These are phyloP conservation scores for Westerdykella ornata DNA, from an alignment of 2,329 filamentous ascomycete species.

Conservation along the genomic window DNA sequence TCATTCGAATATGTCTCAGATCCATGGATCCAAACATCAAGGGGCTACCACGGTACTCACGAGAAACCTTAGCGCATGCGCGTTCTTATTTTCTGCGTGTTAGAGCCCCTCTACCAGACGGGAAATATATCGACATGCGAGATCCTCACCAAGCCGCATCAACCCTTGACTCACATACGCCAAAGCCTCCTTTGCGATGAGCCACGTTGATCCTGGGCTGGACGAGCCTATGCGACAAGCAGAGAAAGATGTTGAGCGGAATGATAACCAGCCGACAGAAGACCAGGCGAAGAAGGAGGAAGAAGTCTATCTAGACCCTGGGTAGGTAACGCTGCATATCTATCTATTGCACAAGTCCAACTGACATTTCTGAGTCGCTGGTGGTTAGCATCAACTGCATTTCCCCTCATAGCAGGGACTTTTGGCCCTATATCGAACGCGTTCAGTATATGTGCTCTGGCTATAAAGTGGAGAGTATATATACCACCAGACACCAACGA, in stretches of 20 bases:
- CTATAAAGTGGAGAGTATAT: constrained; percentile 50
- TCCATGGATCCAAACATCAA: too few species aligned
- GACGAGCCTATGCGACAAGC: constrained; percentile 45
- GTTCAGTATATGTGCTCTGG: constrained; percentile 51
- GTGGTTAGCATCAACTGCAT: constrained; percentile 57
- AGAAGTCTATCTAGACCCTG: constrained; percentile 41
- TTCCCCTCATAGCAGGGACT: constrained; percentile 51
- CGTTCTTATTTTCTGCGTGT: too few species aligned
- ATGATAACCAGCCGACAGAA: constrained; percentile 24
- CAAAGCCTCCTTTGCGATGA: constrained; percentile 29
- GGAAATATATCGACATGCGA: too few species aligned
- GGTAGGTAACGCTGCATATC: constrained; percentile 17
- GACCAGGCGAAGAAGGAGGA: constrained; percentile 38
- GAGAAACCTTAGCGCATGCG: too few species aligned
- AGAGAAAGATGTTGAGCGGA: constrained; percentile 41
- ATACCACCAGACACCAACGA: constrained; percentile 44
- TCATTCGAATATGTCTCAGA: too few species aligned
- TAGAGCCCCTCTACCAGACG: too few species aligned
- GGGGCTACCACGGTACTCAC: too few species aligned
- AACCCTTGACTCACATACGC: too few species aligned
- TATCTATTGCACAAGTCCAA: not conserved
- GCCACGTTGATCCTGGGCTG: constrained; percentile 46
- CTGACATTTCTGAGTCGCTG: constrained; percentile 40
- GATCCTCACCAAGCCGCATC: too few species aligned
- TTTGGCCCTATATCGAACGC: constrained; percentile 52